Evolutionary conservation across 495 filamentous ascomycete genomes (phyloP).

Genomic region (Bacidia gigantensis): DNA sequence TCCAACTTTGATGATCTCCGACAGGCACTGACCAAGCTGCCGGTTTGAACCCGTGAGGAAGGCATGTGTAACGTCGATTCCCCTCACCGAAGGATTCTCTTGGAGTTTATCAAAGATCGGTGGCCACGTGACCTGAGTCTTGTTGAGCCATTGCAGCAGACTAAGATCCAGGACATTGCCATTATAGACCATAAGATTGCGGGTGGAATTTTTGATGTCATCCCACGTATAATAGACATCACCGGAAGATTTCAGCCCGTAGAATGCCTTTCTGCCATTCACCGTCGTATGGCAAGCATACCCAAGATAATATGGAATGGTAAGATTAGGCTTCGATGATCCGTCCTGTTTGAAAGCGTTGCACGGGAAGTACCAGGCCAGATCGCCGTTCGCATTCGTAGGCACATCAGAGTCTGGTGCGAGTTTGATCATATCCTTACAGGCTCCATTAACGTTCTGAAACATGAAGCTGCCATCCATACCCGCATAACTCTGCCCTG

Average conservation of each 20-base stretch:
- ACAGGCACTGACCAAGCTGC: slow-evolving; percentile 67
- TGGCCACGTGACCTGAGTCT: slow-evolving; percentile 65
- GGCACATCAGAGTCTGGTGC: slow-evolving; percentile 63
- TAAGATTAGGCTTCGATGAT: slow-evolving; percentile 59
- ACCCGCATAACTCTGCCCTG: slow-evolving; percentile 54
- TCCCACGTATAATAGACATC: slow-evolving; percentile 95
- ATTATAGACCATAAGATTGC: slow-evolving; percentile 86
- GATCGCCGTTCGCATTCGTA: slow-evolving; percentile 52
- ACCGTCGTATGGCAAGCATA: slow-evolving; percentile 81
- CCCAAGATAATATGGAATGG: slow-evolving; percentile 60
- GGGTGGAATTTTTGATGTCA: slow-evolving; percentile 73
- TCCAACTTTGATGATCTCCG: slow-evolving; percentile 89
- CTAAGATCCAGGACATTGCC: slow-evolving; percentile 90
- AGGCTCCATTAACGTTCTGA: slow-evolving; percentile 96
- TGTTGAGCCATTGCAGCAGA: slow-evolving; percentile 83
- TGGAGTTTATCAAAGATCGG: slow-evolving; percentile 65
- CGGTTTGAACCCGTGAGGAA: slow-evolving; percentile 69
- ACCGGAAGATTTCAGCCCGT: slow-evolving; percentile 43
- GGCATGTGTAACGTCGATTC: slow-evolving; percentile 81
- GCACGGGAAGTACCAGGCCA: slow-evolving; percentile 98
- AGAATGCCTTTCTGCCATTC: slow-evolving; percentile 57
- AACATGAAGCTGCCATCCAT: slow-evolving; percentile 93
- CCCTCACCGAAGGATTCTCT: slow-evolving; percentile 59
- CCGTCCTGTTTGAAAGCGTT: slow-evolving; percentile 85
- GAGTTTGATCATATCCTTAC: slow-evolving; percentile 76